Conservation (phyloP, 495 filamentous ascomycete species). For the Pyronema domesticum region DNA sequence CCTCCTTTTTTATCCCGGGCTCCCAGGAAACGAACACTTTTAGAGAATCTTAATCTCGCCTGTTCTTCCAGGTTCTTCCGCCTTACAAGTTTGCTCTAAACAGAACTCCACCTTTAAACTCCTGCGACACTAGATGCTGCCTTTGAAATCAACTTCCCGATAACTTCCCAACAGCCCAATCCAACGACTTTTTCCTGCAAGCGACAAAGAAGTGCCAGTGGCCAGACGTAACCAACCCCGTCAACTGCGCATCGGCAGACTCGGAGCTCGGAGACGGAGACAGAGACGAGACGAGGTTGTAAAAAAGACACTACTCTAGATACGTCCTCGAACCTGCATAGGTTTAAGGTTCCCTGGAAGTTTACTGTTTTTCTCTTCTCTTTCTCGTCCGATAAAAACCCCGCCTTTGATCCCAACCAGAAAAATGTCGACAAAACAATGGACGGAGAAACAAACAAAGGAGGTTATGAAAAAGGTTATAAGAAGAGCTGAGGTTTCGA, state of each 20-base stretch:
- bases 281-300: constrained; percentile 6
- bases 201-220: constrained; percentile 11
- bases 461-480: constrained; percentile 25
- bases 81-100: too few relatives aligned
- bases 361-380: too few relatives aligned
- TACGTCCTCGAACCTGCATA: constrained; percentile 18
- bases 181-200: background rate
- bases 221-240: constrained; percentile 2
- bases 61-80: too few relatives aligned
- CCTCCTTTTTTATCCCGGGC: too few relatives aligned
- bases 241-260: too few relatives aligned
- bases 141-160: background rate
- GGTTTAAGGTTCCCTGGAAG: constrained; percentile 5
- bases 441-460: constrained; percentile 25
- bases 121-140: too few relatives aligned
- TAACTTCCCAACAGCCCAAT: background rate
- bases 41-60: too few relatives aligned
- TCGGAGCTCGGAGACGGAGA: background rate
- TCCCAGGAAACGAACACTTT: too few relatives aligned
- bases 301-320: constrained; percentile 15
- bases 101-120: too few relatives aligned
- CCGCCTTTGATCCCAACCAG: background rate
- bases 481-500: constrained; percentile 24
- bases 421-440: constrained; percentile 22
- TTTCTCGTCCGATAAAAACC: too few relatives aligned